A percentile compares a stretch with the other conserved stretches of the same genome.
Conservation (phyloP, 2,329 filamentous ascomycete genomes). For the Pseudocercospora crystallina region DNA sequence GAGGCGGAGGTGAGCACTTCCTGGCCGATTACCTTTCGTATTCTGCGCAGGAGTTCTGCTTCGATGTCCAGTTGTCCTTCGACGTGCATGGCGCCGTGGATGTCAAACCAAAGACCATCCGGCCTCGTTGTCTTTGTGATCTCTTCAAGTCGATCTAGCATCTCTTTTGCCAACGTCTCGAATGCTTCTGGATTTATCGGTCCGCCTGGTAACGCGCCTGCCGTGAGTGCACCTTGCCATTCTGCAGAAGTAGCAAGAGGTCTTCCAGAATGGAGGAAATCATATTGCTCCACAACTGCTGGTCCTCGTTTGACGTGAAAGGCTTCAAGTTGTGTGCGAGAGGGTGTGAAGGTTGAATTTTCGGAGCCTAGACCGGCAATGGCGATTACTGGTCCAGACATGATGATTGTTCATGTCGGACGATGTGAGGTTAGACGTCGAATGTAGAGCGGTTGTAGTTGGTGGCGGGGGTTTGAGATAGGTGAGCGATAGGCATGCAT, state of each 20-base stretch:
- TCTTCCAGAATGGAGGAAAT: constrained; percentile 13
- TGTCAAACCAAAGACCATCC: constrained; percentile 24
- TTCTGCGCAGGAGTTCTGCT: constrained; percentile 18
- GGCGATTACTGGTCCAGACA: constrained; percentile 11
- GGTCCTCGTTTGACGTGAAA: constrained; percentile 16
- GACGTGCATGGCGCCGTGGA: constrained; percentile 26
- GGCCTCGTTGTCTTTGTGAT: constrained; percentile 2
- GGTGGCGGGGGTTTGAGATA: no score
- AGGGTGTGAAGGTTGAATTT: constrained; percentile 19
- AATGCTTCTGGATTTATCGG: constrained; percentile 20
- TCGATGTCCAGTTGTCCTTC: constrained; percentile 21
- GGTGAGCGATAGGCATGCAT: no score
- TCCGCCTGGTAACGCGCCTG: constrained; percentile 22
- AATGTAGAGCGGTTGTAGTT: no score
- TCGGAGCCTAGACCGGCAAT: constrained; percentile 19
- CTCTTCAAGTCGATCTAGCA: constrained; percentile 8
- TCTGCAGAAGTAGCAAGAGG: constrained; percentile 11
- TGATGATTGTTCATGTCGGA: neutral
- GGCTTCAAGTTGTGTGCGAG: constrained; percentile 11
- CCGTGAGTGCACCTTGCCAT: constrained; percentile 20
- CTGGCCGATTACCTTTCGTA: constrained; percentile 18
- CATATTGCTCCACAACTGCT: constrained; percentile 10
- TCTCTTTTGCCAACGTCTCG: constrained; percentile 18
- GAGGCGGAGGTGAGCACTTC: constrained; percentile 20
- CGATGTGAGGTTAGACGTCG: no score